Base-by-base conservation (phyloP, 2,329 filamentous ascomycete genomes). In the Fusarium fujikuroi region DNA sequence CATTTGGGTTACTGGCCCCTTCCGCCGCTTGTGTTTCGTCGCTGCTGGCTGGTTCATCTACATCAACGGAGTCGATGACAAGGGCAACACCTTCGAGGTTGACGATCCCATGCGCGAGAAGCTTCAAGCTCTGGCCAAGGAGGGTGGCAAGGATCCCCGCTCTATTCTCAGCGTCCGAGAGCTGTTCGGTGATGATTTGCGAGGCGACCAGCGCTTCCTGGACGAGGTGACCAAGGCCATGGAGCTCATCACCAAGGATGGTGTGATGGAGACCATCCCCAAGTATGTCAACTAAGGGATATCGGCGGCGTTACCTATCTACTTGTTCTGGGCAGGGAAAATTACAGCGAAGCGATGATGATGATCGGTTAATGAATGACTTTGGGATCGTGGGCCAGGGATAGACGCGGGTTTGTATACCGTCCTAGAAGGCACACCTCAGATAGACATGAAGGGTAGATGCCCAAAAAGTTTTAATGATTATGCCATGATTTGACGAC, bases 181-280 rank as follows among this genome's bases (percentile, higher is more conserved):
- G 62, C 80, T 88, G 4, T 88, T 88, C 57, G 86, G 86, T 77
- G 85, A 88, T 59, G 85, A 88, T 57, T 75, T 88, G 79, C 84
- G 86, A 66, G 61, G 53, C 49, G 85, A 87, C 77, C 73, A 86
- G 81, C 78, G 84, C 40, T 88, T 88, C 78, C 56, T 87, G 49
- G 66, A 82, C 52, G 83, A 86, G 78, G 78, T 88, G 25, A 81
- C 84, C 60, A 82, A 71, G n/a, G 85, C 85, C 3, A 83, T 88
- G 82, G 81, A 85, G 75, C 80, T 82, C 39, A 85, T 88, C 63
- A 74, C 79, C 62, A 79, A 81, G 73, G 85, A 87, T 50, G 86
- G 86, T 34, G 81, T 87, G 37, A 76, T 87, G 80, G 85, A 84
- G 61, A 87, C 85, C 3, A 78, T 88, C 59, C 82, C 85, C 70